phyloP scores from a whole-genome alignment of 1,139 yeast genomes.

The Starmera stellimalicola region DNA sequence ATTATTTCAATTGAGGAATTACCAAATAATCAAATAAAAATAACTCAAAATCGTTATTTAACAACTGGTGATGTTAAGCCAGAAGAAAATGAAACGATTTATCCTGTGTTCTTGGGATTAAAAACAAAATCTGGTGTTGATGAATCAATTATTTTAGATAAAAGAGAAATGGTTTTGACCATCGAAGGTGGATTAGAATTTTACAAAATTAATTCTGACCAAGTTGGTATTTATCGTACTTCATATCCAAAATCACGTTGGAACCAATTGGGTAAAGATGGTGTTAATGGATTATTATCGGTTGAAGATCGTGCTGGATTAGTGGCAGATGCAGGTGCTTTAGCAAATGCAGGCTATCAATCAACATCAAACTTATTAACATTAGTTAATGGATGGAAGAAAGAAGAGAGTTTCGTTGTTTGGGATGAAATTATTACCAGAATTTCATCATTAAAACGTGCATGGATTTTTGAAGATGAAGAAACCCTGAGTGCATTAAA shows the following conservation, averaged over 20 bases:
- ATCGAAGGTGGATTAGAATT: conserved; percentile 40
- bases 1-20: conserved; percentile 51
- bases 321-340: conserved; percentile 72
- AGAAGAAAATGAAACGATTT: conserved; percentile 62
- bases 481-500: conserved; percentile 47
- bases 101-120: conserved; percentile 78
- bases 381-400: conserved; percentile 58
- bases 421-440: conserved; percentile 64
- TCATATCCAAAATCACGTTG: conserved; percentile 69
- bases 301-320: conserved; percentile 83
- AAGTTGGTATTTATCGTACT: conserved; percentile 77
- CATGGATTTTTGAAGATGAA: conserved; percentile 65
- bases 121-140: conserved; percentile 61
- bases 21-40: conserved; percentile 33
- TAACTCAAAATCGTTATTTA: conserved; percentile 68
- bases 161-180: conserved; percentile 42
- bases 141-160: conserved; percentile 47
- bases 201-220: conserved; percentile 75
- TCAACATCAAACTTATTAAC: conserved; percentile 56
- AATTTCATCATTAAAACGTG: conserved; percentile 45
- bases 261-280: conserved; percentile 64
- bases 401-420: conserved; percentile 63
- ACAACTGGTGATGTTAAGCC: conserved; percentile 70
- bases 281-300: conserved; percentile 52
- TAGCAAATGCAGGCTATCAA: conserved; percentile 65